phyloP scores from a whole-genome alignment of 108 stramenopile species.

The Fragilaria radians region DNA sequence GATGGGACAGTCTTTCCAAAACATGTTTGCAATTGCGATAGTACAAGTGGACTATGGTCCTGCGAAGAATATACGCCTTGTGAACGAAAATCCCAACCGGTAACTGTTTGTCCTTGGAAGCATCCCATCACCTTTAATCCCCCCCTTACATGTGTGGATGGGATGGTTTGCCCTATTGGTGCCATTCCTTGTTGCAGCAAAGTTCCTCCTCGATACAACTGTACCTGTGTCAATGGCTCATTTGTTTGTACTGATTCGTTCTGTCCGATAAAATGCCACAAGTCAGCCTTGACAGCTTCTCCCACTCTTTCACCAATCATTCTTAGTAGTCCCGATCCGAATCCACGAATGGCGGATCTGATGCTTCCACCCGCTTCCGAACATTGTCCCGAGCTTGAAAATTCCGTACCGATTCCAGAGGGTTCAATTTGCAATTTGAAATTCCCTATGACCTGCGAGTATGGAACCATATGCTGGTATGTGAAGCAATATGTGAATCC shows the following conservation, averaged over 20 bases:
- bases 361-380: too few relatives aligned
- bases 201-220: not conserved
- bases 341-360: too few relatives aligned
- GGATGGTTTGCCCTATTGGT: not conserved
- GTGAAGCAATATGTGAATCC: too few relatives aligned
- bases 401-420: too few relatives aligned
- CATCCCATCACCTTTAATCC: not conserved
- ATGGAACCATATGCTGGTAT: too few relatives aligned
- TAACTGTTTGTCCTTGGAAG: not conserved
- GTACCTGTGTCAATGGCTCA: not conserved
- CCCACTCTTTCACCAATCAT: too few relatives aligned
- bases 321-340: too few relatives aligned
- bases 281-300: too few relatives aligned
- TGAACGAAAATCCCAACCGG: not conserved
- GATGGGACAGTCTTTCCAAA: not conserved
- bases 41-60: not conserved
- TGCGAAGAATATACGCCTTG: not conserved
- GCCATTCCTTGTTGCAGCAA: not conserved
- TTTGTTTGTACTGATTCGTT: not conserved
- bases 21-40: not conserved
- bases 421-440: too few relatives aligned
- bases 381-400: too few relatives aligned
- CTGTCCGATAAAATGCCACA: too few relatives aligned
- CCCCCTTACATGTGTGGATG: not conserved
- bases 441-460: too few relatives aligned